Base-by-base conservation (phyloP, 306 rosid genomes). In the Cicer arietinum region DNA sequence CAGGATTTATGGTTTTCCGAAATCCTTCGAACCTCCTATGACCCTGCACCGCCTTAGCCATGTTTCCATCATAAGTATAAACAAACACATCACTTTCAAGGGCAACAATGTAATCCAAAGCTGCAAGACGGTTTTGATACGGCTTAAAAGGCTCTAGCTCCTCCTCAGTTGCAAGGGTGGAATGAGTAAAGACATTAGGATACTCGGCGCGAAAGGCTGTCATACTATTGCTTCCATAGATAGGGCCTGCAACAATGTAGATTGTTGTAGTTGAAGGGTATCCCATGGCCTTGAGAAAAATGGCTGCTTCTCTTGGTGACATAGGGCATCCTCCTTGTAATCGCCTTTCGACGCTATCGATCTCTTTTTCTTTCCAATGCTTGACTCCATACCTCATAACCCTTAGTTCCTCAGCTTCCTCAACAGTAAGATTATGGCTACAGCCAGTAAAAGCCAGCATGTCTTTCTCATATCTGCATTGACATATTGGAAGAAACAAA, bases 381-480 rank as follows among this genome's bases (percentile, higher is more conserved):
- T 87, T 88, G n/a, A 92, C 97, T 2, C 45, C 85, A 82, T 95
- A 88, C 77, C 99, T 89, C 99, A 95, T 95, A 22, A 13, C 83
- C 73, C 84, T 84, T 14, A 95, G 98, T 57, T 95, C 92, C 71
- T 86, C 91, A 1, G 86, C 82, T 73, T 95, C 99, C 22, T 80
- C 83, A 13, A 78, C 78, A 0, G 97, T 90, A 52, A 95, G 97
- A 82, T 95, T 95, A 82, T 95, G 89, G 77, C 85, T 92, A 89
- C 99, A 95, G 71, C 99, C 99, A 0, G 99, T 95, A 83, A 95
- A 95, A 30, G 99, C 93, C 58, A 95, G 89, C 99, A 95, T 95
- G 86, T 95, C 99, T 78, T 95, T 95, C 90, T 95, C 99, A 72
- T 95, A 95, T 85, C 99, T 94, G 79, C 77, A 75, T 73, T 40